Percentiles rank a stretch among this genome's conserved stretches.
These are phyloP conservation scores for Rosa hybrid DNA, from an alignment of 331 rosid species.

Conservation along the genomic window DNA sequence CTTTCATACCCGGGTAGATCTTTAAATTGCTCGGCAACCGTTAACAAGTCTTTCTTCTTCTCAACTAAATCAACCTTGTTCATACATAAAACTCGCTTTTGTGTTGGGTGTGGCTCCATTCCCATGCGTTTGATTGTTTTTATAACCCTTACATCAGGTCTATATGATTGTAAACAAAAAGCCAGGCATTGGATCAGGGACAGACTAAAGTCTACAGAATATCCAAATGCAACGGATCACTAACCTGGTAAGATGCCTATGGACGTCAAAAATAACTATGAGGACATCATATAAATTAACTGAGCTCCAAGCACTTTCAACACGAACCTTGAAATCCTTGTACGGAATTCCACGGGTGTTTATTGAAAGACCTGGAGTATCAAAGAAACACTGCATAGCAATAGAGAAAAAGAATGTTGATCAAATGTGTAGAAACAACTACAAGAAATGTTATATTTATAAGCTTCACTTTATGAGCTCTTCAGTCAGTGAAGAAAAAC, in stretches of 20 bases:
- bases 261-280: constrained; percentile 85
- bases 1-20: constrained; percentile 91
- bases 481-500: not conserved
- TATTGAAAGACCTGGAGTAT: constrained; percentile 86
- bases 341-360: constrained; percentile 62
- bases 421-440: constrained; percentile 4
- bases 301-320: constrained; percentile 96
- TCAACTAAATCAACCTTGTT: constrained; percentile 92
- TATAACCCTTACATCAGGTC: constrained; percentile 87
- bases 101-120: constrained; percentile 55
- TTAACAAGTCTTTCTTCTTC: constrained; percentile 85
- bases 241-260: constrained; percentile 87
- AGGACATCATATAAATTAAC: constrained; percentile 77
- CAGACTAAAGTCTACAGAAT: not conserved
- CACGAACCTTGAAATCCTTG: constrained; percentile 84
- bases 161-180: constrained; percentile 29
- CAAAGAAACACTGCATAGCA: constrained; percentile 84
- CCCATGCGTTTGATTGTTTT: constrained; percentile 79
- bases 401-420: constrained; percentile 3
- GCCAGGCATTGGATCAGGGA: not conserved
- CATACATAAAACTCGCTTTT: constrained; percentile 84
- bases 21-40: constrained; percentile 78
- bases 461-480: not conserved
- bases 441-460: not conserved
- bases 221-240: constrained; percentile 10